phyloP scores from a whole-genome alignment of 768 basidiomycete species.

The Termitomyces sp. region DNA sequence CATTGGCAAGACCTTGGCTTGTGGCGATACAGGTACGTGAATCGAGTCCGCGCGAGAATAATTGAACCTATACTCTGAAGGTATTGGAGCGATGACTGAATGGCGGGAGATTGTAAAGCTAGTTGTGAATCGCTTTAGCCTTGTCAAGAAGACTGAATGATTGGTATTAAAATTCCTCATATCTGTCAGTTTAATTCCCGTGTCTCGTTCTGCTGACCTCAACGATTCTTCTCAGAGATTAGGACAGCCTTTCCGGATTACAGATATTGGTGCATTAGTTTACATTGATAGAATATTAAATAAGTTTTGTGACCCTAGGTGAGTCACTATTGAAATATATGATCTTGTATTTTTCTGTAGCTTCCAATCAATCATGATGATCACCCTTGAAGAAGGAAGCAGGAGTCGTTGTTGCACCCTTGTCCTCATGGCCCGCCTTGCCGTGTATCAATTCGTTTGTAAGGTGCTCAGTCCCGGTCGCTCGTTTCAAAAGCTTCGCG shows the following conservation, averaged over 20 bases:
- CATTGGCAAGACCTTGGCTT: conserved; percentile 82
- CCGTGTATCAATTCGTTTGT: background rate
- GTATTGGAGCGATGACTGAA: conserved; percentile 93
- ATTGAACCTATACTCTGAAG: conserved; percentile 29
- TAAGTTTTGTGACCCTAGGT: background rate
- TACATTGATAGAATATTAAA: background rate
- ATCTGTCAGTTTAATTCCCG: background rate
- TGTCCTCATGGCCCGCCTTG: background rate
- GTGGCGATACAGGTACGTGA: conserved; percentile 83
- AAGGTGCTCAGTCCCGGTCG: background rate
- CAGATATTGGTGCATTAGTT: too few relatives aligned
- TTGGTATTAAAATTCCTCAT: background rate
- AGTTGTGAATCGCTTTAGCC: conserved; percentile 52
- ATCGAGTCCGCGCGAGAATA: background rate
- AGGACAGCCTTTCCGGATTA: background rate
- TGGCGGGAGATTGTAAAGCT: conserved; percentile 85
- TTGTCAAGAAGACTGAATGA: conserved; percentile 11
- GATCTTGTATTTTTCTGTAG: background rate
- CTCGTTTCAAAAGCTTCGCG: background rate
- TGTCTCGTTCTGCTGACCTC: background rate
- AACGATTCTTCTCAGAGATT: too few relatives aligned
- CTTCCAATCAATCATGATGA: background rate
- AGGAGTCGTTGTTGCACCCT: too few relatives aligned
- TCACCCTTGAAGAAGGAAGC: background rate
- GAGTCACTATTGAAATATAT: background rate